Conservation (phyloP, 148 eudicot species). For the Arbutus unedo region DNA sequence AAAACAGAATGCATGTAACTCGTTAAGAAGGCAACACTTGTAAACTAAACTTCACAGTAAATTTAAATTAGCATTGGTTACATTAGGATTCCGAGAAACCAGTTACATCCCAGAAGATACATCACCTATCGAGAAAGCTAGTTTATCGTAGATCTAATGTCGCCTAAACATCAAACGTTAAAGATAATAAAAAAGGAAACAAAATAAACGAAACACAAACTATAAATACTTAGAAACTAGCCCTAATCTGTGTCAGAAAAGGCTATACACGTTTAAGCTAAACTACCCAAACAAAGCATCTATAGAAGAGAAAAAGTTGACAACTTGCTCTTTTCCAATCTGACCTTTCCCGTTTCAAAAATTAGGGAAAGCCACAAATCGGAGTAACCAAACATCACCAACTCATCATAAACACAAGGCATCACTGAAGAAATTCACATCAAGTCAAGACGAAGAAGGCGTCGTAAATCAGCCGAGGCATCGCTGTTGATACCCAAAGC, state of each 20-base stretch:
- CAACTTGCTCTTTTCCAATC: neutral
- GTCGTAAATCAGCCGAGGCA: neutral
- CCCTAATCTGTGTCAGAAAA: neutral
- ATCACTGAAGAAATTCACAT: neutral
- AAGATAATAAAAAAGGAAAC: neutral
- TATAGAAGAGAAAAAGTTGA: neutral
- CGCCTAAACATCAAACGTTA: neutral
- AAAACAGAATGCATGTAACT: too few species aligned
- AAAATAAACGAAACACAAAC: neutral
- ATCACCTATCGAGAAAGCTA: neutral
- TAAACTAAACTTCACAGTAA: neutral
- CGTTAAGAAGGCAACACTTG: neutral
- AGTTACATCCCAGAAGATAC: neutral
- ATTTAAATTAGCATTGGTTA: neutral
- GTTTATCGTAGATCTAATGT: neutral
- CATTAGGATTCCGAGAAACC: neutral
- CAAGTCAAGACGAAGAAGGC: neutral
- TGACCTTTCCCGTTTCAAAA: neutral
- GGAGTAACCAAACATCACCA: constrained; percentile 5
- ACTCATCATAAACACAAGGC: neutral
- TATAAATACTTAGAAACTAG: neutral
- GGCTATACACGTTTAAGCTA: neutral
- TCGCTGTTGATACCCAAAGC: neutral
- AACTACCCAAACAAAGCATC: neutral
- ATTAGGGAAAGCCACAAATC: neutral